phyloP scores from a whole-genome alignment of 441 rosid genomes.

The Adansonia gregorii region DNA sequence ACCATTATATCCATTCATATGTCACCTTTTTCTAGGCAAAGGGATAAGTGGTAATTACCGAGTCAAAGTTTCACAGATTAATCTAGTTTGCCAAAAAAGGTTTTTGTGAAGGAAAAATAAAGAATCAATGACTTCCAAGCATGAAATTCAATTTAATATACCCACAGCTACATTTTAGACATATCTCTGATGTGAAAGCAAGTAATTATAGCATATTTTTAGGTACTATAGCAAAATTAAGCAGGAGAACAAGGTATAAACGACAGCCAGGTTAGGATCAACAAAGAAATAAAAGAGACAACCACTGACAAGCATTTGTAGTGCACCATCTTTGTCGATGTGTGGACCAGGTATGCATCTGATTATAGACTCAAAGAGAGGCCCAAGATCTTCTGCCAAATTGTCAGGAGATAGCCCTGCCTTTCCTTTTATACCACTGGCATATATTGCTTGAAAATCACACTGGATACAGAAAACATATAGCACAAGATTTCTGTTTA shows the following conservation, averaged over 20 bases:
- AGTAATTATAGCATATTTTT: slow-evolving; percentile 7
- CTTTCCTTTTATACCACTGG: slow-evolving; percentile 92
- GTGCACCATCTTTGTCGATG: slow-evolving; percentile 87
- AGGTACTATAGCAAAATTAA: slow-evolving; percentile 21
- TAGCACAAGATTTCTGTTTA: slow-evolving; percentile 20
- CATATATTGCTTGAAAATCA: slow-evolving; percentile 96
- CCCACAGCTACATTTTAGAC: not conserved
- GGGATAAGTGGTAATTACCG: not conserved
- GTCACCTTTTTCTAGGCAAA: not conserved
- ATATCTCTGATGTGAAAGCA: not conserved
- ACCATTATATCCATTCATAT: not conserved
- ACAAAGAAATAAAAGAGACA: slow-evolving; percentile 37
- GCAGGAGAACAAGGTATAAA: slow-evolving; percentile 19
- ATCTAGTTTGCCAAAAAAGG: not conserved
- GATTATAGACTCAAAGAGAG: slow-evolving; percentile 82
- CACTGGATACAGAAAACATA: slow-evolving; percentile 54
- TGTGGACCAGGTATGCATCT: slow-evolving; percentile 98
- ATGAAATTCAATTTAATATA: not conserved
- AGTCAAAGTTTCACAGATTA: not conserved
- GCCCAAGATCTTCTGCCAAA: slow-evolving; percentile 91
- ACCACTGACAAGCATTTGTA: slow-evolving; percentile 97
- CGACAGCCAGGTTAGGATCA: not conserved
- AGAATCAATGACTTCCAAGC: not conserved
- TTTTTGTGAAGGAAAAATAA: not conserved
- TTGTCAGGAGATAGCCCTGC: slow-evolving; percentile 90